These are phyloP conservation scores for Eucalyptus polybractea DNA, from an alignment of 345 rosid genomes.

Conservation along the genomic window DNA sequence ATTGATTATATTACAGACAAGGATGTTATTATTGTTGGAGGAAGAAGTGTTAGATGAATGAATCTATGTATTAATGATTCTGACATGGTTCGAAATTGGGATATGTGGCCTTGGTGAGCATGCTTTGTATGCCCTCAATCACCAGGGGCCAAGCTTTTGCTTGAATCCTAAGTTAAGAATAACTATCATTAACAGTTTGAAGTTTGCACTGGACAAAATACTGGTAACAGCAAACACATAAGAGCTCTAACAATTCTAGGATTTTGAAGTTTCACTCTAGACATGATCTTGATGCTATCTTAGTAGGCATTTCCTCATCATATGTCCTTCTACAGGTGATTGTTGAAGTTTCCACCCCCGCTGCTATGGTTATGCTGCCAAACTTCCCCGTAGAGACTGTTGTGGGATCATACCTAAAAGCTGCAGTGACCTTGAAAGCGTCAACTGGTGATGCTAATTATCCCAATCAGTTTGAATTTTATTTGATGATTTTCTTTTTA, in stretches of 20 bases:
- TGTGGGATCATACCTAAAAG: conserved; percentile 68
- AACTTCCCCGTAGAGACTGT: conserved; percentile 75
- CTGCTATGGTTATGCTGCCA: conserved; percentile 68
- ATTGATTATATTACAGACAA: not conserved
- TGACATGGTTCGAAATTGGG: not conserved
- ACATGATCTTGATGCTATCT: not conserved
- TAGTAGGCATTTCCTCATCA: not conserved
- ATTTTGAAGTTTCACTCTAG: not conserved
- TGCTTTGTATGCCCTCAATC: not conserved
- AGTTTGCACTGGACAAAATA: not conserved
- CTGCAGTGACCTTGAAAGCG: conserved; percentile 77
- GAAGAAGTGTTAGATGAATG: not conserved
- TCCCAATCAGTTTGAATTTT: conserved; percentile 3
- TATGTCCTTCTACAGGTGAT: conserved; percentile 28
- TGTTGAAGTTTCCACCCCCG: conserved; percentile 73
- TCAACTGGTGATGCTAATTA: conserved; percentile 38
- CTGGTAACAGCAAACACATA: not conserved
- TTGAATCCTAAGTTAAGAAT: not conserved
- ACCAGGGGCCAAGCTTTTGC: not conserved
- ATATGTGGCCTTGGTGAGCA: not conserved
- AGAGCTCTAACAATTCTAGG: not conserved
- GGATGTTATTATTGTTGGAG: not conserved
- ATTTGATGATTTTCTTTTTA: not conserved
- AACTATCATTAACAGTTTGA: not conserved
- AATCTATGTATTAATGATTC: not conserved